Base-by-base conservation (phyloP, 305 asterid species). In the Rubia tinctorum region DNA sequence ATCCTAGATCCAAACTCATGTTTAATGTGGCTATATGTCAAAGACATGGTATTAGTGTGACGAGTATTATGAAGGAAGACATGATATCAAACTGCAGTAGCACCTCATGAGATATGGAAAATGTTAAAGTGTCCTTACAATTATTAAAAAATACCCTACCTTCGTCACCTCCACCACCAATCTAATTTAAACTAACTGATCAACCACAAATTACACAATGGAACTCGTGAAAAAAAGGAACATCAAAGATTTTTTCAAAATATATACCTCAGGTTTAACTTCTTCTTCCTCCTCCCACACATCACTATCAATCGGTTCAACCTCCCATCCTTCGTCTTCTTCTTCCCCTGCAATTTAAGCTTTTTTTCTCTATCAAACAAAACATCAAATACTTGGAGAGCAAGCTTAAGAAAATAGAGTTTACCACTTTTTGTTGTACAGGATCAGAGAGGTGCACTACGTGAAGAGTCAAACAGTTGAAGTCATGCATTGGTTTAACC, bases 241-340 rank as follows among this genome's bases (percentile, higher is more conserved):
- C 53, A 37, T 59, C 34, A 55, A 47, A 30, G 34, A 30, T 30
- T 30, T 30, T 30, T 30, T 30, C 34, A 14, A 7, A 12, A 7
- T 37, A 10, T 27, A 69, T 83, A 90, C 99, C 97, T 88, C 83
- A 47, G 99, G 84, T 72, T 92, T 92, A 74, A 83, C 83, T 66
- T 88, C 95, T 70, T 90, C 98, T 77, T 90, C 99, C 75, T 92
- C 97, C 82, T 94, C 98, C 97, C 98, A 92, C 5, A 75, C 80
- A 73, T 88, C 97, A 81, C 76, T 79, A 74, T 88, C 97, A 81
- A 89, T 88, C 2, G 99, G 97, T 34, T 88, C 97, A 74, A 85
- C 85, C 43, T 94, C 98, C 60, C 69, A 90, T 76, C 34, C 34
- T 30, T 69, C 67, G 67, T 69, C 91, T 74, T 69, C 67, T 11